These are phyloP conservation scores for Psilocybe azurescens DNA, from an alignment of 768 basidiomycete genomes.

Conservation along the genomic window DNA sequence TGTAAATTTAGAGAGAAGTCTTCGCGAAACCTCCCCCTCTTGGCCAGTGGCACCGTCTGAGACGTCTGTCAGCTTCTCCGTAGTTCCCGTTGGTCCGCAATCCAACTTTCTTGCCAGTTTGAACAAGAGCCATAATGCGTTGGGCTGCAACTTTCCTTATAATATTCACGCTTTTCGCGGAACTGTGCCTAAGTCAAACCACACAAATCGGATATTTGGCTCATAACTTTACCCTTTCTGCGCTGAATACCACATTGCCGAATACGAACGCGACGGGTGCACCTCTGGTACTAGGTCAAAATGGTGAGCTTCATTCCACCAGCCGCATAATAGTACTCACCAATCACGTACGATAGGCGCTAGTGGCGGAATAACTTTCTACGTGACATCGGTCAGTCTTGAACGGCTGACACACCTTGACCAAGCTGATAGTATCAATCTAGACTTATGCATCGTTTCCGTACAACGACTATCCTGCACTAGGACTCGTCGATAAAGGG, in stretches of 20 bases:
- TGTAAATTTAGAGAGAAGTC: neutral
- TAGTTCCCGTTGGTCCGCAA: neutral
- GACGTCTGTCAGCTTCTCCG: neutral
- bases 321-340: neutral
- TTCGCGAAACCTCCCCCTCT: neutral
- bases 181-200: conserved; percentile 6
- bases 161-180: neutral
- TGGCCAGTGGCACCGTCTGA: neutral
- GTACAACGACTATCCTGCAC: conserved; percentile 50
- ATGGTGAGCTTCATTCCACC: conserved; percentile 28
- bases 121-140: neutral
- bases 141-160: neutral
- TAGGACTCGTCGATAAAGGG: conserved; percentile 42
- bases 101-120: neutral
- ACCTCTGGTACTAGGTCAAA: conserved; percentile 49
- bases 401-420: neutral
- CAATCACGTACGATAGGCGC: conserved; percentile 29
- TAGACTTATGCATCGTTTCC: conserved; percentile 57
- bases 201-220: conserved; percentile 20
- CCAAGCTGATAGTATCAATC: neutral
- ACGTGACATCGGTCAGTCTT: conserved; percentile 48
- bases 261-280: conserved; percentile 51
- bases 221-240: conserved; percentile 52
- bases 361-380: conserved; percentile 40
- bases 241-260: conserved; percentile 43